phyloP scores from a whole-genome alignment of 192 early-diverging fungal genomes.

The Backusella australiensis region DNA sequence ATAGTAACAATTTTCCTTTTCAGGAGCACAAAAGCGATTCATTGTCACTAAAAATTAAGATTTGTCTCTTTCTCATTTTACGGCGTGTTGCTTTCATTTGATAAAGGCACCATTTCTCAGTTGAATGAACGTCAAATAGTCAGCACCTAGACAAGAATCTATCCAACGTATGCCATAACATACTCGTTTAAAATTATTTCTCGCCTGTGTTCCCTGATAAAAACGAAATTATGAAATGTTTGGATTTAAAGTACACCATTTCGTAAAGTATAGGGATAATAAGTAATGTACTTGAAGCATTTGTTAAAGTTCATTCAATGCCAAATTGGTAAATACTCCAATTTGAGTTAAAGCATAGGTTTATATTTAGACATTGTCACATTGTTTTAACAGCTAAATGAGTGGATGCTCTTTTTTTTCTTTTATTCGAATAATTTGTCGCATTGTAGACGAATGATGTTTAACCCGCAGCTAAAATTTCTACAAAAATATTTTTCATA shows the following conservation, averaged over 20 bases:
- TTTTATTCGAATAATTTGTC: neutral
- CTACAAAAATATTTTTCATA: neutral
- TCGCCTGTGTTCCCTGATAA: too few relatives aligned
- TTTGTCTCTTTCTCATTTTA: too few relatives aligned
- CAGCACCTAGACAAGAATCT: too few relatives aligned
- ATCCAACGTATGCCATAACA: too few relatives aligned
- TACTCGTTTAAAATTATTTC: too few relatives aligned
- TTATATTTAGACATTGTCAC: neutral
- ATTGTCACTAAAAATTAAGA: neutral
- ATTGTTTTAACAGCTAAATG: neutral
- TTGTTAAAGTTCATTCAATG: too few relatives aligned
- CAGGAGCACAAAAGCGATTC: neutral
- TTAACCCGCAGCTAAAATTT: too few relatives aligned
- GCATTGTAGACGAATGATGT: too few relatives aligned
- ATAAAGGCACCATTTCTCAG: neutral
- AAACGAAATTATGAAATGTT: too few relatives aligned
- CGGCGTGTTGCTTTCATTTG: neutral
- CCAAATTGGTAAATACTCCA: neutral
- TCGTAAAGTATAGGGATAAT: too few relatives aligned
- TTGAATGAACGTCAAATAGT: neutral
- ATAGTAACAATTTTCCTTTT: neutral
- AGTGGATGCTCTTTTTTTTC: neutral
- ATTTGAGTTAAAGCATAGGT: neutral
- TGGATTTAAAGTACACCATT: too few relatives aligned
- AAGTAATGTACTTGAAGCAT: too few relatives aligned